Evolutionary conservation across 2,329 filamentous ascomycete species (phyloP).

Genomic region (Ampelomyces quisqualis): DNA sequence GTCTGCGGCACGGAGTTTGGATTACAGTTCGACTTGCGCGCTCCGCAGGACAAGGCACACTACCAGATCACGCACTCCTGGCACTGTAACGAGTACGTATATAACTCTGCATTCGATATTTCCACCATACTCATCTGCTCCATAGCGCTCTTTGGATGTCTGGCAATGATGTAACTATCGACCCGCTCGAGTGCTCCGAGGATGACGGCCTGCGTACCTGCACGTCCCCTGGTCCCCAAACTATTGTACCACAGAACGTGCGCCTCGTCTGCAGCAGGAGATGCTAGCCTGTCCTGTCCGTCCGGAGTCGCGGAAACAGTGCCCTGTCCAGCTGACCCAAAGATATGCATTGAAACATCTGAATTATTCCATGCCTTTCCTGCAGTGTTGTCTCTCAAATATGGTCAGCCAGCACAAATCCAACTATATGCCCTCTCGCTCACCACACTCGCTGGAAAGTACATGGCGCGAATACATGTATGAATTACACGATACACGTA

Average conservation of each 20-base stretch:
- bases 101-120: neutral
- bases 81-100: conserved; percentile 30
- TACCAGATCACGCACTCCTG: conserved; percentile 34
- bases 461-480: too few species aligned
- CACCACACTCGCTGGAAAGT: too few species aligned
- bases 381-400: too few species aligned
- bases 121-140: neutral
- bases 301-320: too few species aligned
- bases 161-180: conserved; percentile 3
- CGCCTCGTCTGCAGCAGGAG: conserved; percentile 16
- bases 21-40: conserved; percentile 26
- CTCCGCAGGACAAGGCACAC: conserved; percentile 17
- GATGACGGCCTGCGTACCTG: neutral
- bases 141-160: conserved; percentile 3
- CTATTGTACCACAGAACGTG: conserved; percentile 18
- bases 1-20: conserved; percentile 21
- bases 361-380: too few species aligned
- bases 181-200: neutral
- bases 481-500: too few species aligned
- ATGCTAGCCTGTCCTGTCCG: neutral
- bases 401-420: too few species aligned
- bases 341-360: too few species aligned
- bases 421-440: too few species aligned
- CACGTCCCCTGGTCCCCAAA: neutral
- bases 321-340: too few species aligned